phyloP scores from a whole-genome alignment of 2,329 filamentous ascomycete genomes.

The Trichothecium roseum region DNA sequence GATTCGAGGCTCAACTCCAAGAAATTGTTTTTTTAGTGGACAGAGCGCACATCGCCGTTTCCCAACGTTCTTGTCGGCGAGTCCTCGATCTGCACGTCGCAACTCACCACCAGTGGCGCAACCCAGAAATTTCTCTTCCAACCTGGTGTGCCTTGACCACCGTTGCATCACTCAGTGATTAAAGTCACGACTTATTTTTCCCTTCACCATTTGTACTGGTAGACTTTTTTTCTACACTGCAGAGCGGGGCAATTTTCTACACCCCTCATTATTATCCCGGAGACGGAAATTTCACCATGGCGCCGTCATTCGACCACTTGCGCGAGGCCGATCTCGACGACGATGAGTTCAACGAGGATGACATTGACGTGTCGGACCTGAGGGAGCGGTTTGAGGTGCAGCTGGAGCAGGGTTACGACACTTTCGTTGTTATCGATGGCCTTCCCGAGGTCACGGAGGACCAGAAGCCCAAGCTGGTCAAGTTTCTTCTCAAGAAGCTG shows the following conservation, averaged over 20 bases:
- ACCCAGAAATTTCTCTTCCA: neutral
- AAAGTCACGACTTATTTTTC: conserved; percentile 13
- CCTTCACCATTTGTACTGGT: conserved; percentile 14
- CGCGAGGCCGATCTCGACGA: conserved; percentile 81
- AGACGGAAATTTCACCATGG: conserved; percentile 56
- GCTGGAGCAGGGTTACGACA: conserved; percentile 89
- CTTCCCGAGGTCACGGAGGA: conserved; percentile 83
- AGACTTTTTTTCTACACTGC: neutral
- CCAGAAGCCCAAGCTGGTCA: conserved; percentile 86
- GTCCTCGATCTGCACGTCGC: neutral
- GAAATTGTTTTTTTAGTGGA: too few relatives aligned
- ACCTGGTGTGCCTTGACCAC: neutral
- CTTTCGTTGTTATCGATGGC: conserved; percentile 93
- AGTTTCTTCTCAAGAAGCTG: conserved; percentile 91
- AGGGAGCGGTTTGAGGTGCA: conserved; percentile 92
- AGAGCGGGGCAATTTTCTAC: conserved; percentile 25
- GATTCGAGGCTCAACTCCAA: conserved; percentile 8
- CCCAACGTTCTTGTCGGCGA: too few relatives aligned
- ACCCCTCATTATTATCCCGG: conserved; percentile 19
- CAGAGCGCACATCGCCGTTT: too few relatives aligned
- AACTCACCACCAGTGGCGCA: neutral
- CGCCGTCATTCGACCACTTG: conserved; percentile 79
- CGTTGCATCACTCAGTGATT: too few relatives aligned
- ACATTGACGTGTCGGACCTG: conserved; percentile 92
- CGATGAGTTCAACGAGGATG: conserved; percentile 81